Evolutionary conservation across 768 basidiomycete species (phyloP), one percentile per base, ranked within the genome.

Genomic region (Tulasnella sp.): DNA sequence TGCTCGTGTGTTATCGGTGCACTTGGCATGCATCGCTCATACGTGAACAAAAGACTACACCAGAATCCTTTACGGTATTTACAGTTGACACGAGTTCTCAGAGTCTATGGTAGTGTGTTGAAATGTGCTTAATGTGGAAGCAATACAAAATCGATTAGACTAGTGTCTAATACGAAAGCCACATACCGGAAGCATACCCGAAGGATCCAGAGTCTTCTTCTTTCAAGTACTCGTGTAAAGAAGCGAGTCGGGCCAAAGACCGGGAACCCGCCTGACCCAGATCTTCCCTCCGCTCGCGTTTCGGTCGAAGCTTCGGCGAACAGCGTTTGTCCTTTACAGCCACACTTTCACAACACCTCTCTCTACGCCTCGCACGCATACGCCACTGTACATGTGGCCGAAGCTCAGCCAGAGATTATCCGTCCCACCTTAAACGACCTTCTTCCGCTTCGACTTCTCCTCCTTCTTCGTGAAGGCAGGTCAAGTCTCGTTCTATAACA

Each of bases 361-460:
- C 42, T 42, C 13, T n/a, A n/a, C 42, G 7, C 35, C 42, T 42
- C 42, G 42, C 55, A 20, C 55, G 20, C 55, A 7, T 57, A 26
- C 57, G 26, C 57, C 57, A 61, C 57, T n/a, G n/a, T n/a, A 23
- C 35, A n/a, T n/a, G n/a, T 35, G 57, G 29, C 57, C 57, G 57
- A 61, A 61, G 29, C 57, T 61, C 57, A 61, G n/a, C 57, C 57
- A 61, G n/a, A 29, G 57, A 61, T 61, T 61, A 26, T 61, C 57
- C 57, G 57, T 29, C 57, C 57, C 23, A 61, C 23, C 23, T 61
- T 61, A 26, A 61, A 1, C 57, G n/a, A 23, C 11, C 57, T 32
- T 61, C 57, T 61, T 61, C 57, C 57, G 48, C 57, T 32, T 61
- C 57, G 35, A 35, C 35, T 35, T 35, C 35, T 35, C 2, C 35